Evolutionary conservation across 805 yeast genomes (phyloP).

Genomic region (Maudiozyma saulgeensis): DNA sequence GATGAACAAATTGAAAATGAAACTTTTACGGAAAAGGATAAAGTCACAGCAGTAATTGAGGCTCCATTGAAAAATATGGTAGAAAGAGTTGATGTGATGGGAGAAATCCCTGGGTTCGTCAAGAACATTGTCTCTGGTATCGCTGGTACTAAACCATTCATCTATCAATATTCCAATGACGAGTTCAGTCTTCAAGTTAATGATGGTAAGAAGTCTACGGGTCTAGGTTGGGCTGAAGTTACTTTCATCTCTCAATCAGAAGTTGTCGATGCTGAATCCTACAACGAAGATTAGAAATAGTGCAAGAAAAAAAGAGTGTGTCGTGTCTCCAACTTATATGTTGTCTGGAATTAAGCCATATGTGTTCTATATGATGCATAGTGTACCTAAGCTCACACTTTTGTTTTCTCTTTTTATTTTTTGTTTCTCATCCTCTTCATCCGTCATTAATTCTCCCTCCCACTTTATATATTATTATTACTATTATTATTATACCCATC

Average conservation of each 20-base stretch:
- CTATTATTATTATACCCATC: background rate
- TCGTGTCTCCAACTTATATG: background rate
- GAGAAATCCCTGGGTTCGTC: constrained; percentile 89
- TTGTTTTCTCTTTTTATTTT: too few relatives aligned
- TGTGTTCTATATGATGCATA: too few relatives aligned
- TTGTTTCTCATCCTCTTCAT: background rate
- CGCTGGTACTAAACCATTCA: constrained; percentile 93
- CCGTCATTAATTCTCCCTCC: background rate
- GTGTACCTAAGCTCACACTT: too few relatives aligned
- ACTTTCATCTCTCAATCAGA: constrained; percentile 28
- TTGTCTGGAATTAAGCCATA: too few relatives aligned
- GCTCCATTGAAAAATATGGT: constrained; percentile 58
- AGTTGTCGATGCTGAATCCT: constrained; percentile 5
- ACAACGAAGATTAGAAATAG: background rate
- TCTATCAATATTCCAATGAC: constrained; percentile 78
- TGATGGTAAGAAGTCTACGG: constrained; percentile 14
- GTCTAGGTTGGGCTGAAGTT: constrained; percentile 28
- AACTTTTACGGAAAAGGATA: constrained; percentile 19
- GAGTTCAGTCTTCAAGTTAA: constrained; percentile 19
- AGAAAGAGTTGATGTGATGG: constrained; percentile 96
- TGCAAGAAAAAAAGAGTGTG: background rate
- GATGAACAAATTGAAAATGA: constrained; percentile 33
- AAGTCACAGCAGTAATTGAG: constrained; percentile 39
- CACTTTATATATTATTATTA: background rate
- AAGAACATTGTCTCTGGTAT: constrained; percentile 89